A percentile compares a stretch with the other conserved stretches of the same genome.
These are phyloP conservation scores for Phytophthora sp. DNA, from an alignment of 352 stramenopile species.

Conservation along the genomic window DNA sequence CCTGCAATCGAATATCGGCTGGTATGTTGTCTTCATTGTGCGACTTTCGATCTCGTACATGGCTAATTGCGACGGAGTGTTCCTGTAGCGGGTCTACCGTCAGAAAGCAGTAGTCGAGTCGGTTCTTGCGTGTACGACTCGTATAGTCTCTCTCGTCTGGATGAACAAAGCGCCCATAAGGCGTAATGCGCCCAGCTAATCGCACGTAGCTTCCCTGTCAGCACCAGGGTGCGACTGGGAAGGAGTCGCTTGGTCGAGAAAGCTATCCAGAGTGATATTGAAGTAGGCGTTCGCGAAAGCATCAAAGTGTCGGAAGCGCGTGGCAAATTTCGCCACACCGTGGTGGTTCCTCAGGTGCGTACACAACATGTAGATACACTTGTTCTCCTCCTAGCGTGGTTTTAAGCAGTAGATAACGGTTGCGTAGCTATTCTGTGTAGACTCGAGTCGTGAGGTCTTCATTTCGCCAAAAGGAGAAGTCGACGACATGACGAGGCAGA, in stretches of 20 bases:
- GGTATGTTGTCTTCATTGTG: constrained; percentile 26
- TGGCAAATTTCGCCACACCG: too few species aligned
- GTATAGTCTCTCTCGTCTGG: constrained; percentile 13
- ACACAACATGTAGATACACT: constrained; percentile 21
- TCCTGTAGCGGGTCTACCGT: constrained; percentile 16
- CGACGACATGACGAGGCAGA: constrained; percentile 16
- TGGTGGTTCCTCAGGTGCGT: constrained; percentile 18
- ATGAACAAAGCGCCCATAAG: constrained; percentile 17
- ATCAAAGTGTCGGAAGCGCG: too few species aligned
- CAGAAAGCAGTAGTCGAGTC: constrained; percentile 26
- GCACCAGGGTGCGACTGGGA: neutral
- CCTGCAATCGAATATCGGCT: constrained; percentile 2
- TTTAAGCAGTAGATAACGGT: constrained; percentile 28
- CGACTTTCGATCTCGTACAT: constrained; percentile 20
- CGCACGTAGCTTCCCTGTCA: neutral
- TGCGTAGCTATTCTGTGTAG: constrained; percentile 5
- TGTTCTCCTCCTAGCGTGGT: neutral
- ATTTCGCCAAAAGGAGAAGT: constrained; percentile 15
- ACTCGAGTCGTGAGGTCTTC: constrained; percentile 13
- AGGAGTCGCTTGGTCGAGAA: neutral
- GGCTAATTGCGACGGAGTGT: constrained; percentile 1
- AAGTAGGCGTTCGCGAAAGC: too few species aligned
- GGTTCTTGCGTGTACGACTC: constrained; percentile 7
- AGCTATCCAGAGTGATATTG: constrained; percentile 14
- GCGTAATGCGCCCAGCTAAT: constrained; percentile 12